Percentiles rank a stretch among this genome's conserved stretches.
phyloP scores from a whole-genome alignment of 306 rosid genomes.

The Ormosia emarginata region DNA sequence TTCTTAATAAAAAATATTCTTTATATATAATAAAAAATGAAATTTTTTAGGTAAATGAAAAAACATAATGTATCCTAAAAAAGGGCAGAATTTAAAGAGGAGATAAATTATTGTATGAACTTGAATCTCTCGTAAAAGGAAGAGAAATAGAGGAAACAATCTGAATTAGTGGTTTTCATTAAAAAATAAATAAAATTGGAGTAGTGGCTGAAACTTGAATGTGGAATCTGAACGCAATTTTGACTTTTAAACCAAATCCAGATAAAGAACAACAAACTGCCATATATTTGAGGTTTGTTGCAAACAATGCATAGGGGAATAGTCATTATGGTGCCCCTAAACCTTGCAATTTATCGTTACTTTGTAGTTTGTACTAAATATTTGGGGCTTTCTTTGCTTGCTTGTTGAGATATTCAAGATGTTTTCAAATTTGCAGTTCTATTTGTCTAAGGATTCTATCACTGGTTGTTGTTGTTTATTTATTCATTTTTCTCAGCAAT shows the following conservation, averaged over 20 bases:
- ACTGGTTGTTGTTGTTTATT: not conserved
- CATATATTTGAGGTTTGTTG: not conserved
- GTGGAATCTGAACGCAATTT: not conserved
- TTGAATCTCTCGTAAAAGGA: not conserved
- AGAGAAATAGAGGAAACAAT: not conserved
- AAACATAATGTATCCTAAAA: too few relatives aligned
- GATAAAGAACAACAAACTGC: not conserved
- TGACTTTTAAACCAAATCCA: not conserved
- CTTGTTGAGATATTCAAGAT: not conserved
- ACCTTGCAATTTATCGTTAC: not conserved
- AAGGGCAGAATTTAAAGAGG: not conserved
- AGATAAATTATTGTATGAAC: not conserved
- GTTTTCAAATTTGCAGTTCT: not conserved
- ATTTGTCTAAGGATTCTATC: not conserved
- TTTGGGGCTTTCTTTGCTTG: not conserved
- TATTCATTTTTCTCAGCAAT: not conserved
- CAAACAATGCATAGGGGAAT: not conserved
- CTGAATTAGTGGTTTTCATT: too few relatives aligned
- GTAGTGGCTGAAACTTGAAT: too few relatives aligned
- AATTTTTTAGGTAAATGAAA: not conserved
- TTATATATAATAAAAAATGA: too few relatives aligned
- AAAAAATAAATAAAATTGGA: too few relatives aligned
- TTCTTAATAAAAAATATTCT: too few relatives aligned
- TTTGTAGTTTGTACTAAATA: not conserved
- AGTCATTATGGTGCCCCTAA: not conserved